phyloP scores from a whole-genome alignment of 768 basidiomycete genomes.

The Cubamyces lactineus region DNA sequence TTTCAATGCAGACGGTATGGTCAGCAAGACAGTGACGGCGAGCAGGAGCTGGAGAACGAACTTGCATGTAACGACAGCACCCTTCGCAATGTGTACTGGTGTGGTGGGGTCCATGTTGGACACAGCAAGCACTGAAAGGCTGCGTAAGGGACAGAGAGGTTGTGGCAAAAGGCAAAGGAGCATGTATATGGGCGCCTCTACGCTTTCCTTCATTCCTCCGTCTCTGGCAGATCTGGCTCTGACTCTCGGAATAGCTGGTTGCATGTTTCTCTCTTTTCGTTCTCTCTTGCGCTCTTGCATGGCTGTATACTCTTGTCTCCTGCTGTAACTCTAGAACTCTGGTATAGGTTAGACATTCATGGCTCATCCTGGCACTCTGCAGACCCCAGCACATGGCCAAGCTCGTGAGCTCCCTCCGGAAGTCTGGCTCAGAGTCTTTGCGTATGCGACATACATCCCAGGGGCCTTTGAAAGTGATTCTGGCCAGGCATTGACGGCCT shows the following conservation, averaged over 20 bases:
- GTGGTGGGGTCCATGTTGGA: conserved; percentile 35
- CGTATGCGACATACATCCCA: conserved; percentile 21
- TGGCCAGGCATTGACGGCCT: conserved; percentile 10
- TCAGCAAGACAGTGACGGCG: conserved; percentile 26
- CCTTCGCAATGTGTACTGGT: conserved; percentile 52
- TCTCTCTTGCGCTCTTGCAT: background rate
- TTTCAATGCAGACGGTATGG: conserved; percentile 26
- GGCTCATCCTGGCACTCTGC: background rate
- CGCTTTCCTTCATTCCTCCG: background rate
- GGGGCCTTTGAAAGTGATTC: conserved; percentile 18
- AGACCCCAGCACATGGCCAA: background rate
- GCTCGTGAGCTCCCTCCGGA: conserved; percentile 15
- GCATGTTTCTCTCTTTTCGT: background rate
- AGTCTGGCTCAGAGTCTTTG: conserved; percentile 24
- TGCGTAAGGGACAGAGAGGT: too few relatives aligned
- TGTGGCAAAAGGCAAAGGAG: background rate
- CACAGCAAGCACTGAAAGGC: background rate
- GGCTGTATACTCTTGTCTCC: background rate
- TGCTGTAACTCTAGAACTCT: too few relatives aligned
- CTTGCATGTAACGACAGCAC: conserved; percentile 77
- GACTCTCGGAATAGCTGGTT: background rate
- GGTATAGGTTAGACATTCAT: background rate
- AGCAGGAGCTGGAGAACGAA: conserved; percentile 53
- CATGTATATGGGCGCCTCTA: background rate
- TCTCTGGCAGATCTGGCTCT: background rate